Conservation (phyloP, 805 yeast species). For the Ogataea ganodermae region DNA sequence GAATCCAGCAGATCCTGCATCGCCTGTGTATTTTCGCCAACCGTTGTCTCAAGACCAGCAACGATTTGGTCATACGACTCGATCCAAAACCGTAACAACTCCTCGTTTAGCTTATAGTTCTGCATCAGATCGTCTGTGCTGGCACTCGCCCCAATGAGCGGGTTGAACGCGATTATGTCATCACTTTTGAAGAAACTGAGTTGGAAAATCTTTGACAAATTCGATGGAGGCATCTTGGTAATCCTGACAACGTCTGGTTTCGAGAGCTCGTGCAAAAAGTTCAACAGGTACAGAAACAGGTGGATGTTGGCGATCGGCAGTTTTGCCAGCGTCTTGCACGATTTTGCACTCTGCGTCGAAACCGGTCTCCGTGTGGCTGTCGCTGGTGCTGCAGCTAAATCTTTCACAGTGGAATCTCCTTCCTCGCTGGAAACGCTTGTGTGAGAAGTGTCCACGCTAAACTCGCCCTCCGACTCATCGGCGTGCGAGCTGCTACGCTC, state of each 20-base stretch:
- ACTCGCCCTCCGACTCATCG: slow-evolving; percentile 13
- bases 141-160: slow-evolving; percentile 17
- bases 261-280: slow-evolving; percentile 29
- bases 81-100: slow-evolving; percentile 31
- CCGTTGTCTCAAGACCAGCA: slow-evolving; percentile 12
- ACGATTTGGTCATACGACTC: slow-evolving; percentile 20
- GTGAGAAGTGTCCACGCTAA: slow-evolving; percentile 14
- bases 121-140: slow-evolving; percentile 33
- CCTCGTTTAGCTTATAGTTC: slow-evolving; percentile 33
- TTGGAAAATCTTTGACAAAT: slow-evolving; percentile 42
- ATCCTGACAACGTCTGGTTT: slow-evolving; percentile 25
- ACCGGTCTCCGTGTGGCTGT: not conserved
- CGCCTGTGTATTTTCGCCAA: slow-evolving; percentile 7
- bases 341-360: not conserved
- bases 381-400: not conserved
- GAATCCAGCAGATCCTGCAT: slow-evolving; percentile 18
- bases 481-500: slow-evolving; percentile 9
- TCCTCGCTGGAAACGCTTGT: slow-evolving; percentile 7
- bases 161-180: slow-evolving; percentile 26
- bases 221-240: slow-evolving; percentile 40
- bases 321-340: slow-evolving; percentile 12
- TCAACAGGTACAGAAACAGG: slow-evolving; percentile 32
- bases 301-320: slow-evolving; percentile 36
- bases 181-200: slow-evolving; percentile 38
- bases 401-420: not conserved